Evolutionary conservation across 805 yeast species (phyloP), one percentile per base, ranked within the genome.

Genomic region (Naumovozyma baii): DNA sequence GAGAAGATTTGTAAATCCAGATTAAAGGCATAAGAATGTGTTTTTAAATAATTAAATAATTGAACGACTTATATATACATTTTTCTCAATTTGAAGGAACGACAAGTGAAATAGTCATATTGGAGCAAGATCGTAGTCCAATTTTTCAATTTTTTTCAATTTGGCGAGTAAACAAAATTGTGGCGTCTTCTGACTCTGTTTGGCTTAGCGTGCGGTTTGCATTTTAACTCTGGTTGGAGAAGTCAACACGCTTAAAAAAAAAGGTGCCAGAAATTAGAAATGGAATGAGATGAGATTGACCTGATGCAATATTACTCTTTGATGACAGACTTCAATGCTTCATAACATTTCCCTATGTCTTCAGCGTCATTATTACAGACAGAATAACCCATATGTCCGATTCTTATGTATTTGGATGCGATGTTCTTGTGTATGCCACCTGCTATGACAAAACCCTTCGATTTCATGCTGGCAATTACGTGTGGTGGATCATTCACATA

Each of bases 321-420:
- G 9, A 29, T 8, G 5, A 13, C 14, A 13, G 5, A 5, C 13
- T 29, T 29, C 31, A 29, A 29, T 29, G 31, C 31, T 5, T 62
- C 57, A 43, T 70, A 65, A 31, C 73, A 74, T 40, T 59, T 58
- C 41, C 72, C 74, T 20, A 80, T 60, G 57, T 80, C 83, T 26
- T 70, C 70, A 44, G 75, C 66, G 39, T 66, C 62, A 30, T 64
- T 69, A 49, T 78, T 76, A 42, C 74, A 64, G 10, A 80, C 83
- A 35, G 87, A 73, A 43, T 77, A 79, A 46, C 96, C 96, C 97
- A 90, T 90, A 66, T 88, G 97, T 28, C 97, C 97, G 43, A 88
- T 78, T 64, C 97, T 76, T 69, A 90, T 84, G 67, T 88, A 88
- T 61, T 81, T 79, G 43, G 82, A 73, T 35, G 76, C 80, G 52